A percentile compares a stretch with the other conserved stretches of the same genome.
Conservation (phyloP, 148 eudicot genomes). For the Arctostaphylos glauca region DNA sequence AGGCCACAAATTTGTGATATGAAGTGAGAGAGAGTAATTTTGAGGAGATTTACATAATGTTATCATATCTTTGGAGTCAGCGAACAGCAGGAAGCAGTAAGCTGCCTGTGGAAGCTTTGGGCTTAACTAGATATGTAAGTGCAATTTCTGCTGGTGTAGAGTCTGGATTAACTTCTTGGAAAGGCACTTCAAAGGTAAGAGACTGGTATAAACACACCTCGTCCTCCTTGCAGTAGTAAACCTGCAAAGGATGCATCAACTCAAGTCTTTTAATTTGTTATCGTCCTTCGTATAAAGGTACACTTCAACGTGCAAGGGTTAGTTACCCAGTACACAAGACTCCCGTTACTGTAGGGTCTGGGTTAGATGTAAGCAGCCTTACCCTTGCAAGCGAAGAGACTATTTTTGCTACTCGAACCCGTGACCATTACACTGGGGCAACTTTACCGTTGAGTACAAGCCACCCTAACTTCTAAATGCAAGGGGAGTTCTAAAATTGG, state of each 20-base stretch:
- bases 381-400: too few species aligned
- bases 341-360: too few species aligned
- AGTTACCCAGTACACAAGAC: too few species aligned
- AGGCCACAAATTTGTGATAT: not conserved
- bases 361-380: too few species aligned
- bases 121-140: slow-evolving; percentile 68
- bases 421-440: too few species aligned
- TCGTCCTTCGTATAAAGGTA: not conserved
- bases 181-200: slow-evolving; percentile 72
- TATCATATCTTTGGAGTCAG: not conserved
- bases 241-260: slow-evolving; percentile 38
- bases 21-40: not conserved
- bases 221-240: slow-evolving; percentile 93
- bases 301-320: not conserved
- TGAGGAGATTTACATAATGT: not conserved
- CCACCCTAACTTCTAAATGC: too few species aligned
- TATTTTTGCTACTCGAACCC: too few species aligned
- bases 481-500: not conserved
- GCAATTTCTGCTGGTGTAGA: slow-evolving; percentile 49
- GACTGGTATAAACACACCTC: slow-evolving; percentile 90
- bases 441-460: too few species aligned
- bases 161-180: slow-evolving; percentile 59
- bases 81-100: slow-evolving; percentile 37
- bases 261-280: not conserved
- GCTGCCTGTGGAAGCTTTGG: slow-evolving; percentile 41